Evolutionary conservation across 75 land plant genomes (phyloP), one percentile per base, ranked within the genome.

Genomic region (Pseudotsuga menziesii): DNA sequence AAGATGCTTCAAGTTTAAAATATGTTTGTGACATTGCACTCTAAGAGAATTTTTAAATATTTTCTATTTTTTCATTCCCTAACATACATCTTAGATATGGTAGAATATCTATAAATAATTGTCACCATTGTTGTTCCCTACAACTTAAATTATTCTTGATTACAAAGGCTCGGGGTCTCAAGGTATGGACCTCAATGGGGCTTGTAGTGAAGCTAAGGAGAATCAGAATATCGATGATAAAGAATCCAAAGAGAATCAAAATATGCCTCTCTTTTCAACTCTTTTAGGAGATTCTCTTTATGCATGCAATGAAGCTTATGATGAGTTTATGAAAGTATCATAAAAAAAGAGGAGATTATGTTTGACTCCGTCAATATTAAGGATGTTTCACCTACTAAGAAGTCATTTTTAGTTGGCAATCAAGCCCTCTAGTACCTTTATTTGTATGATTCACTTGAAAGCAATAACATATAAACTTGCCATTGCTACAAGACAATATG

Each of bases 291-390:
- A 83, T 66, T 84, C 85, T 16, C 52, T 86, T 57, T 58, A 66
- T 69, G 86, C 90, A 13, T 87, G 83, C 55, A 81, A 77, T n/a
- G 89, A 88, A 76, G 92, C 90, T 63, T 82, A 78, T 82, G 78
- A 82, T 29, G 88, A 82, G 69, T 79, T 88, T 32, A 75, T 73
- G 72, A 58, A 69, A 64, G 63, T 75, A 22, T 5, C 61, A 14
- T 71, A 55, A 19, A 77, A 80, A 44, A 73, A 39, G 73, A 36
- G 13, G 16, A 36, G 60, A 29, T 56, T 59, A 11, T 64, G 7
- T 27, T 55, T 4, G 25, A 23, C 39, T 27, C 1, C 7, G 12
- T 17, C 20, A 61, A 71, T 52, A 29, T 57, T 14, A 56, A 20
- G 16, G 63, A 44, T 78, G 39, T 2, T 7, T 5, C 29, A 32